A percentile compares a stretch with the other conserved stretches of the same genome.
Evolutionary conservation across 2,329 filamentous ascomycete genomes (phyloP).

Genomic region (Arthrinium puccinioides): DNA sequence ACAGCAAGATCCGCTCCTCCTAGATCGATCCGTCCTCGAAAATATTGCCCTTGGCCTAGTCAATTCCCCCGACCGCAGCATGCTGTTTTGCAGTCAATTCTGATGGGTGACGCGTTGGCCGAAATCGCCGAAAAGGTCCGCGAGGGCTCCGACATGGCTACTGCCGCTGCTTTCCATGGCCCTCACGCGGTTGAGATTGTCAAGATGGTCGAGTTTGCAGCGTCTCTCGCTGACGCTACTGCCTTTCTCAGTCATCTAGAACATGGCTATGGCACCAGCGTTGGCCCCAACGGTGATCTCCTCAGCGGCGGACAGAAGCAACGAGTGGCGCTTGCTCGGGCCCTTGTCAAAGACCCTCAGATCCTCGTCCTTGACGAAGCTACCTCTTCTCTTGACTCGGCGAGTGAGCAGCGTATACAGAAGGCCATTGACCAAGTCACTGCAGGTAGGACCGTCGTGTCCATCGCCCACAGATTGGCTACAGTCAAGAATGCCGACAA

Average conservation of each 20-base stretch:
- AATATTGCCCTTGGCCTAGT: conserved; percentile 30
- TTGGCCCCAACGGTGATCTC: conserved; percentile 34
- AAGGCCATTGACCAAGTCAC: conserved; percentile 24
- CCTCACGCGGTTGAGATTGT: conserved; percentile 43
- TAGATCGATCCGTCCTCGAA: conserved; percentile 27
- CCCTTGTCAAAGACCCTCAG: conserved; percentile 36
- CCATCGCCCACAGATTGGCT: conserved; percentile 56
- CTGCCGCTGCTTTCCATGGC: conserved; percentile 34
- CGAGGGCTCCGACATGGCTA: conserved; percentile 38
- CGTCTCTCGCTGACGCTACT: conserved; percentile 49
- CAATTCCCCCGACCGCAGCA: conserved; percentile 24
- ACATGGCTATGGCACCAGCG: conserved; percentile 33
- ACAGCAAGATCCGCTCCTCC: conserved; percentile 24
- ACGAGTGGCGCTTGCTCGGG: conserved; percentile 38
- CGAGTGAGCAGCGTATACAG: conserved; percentile 38
- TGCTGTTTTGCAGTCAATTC: conserved; percentile 28
- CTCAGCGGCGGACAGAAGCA: conserved; percentile 42
- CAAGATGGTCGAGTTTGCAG: conserved; percentile 38
- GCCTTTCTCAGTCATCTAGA: conserved; percentile 40
- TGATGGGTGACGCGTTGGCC: conserved; percentile 41
- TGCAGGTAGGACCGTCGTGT: conserved; percentile 50
- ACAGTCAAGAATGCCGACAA: conserved; percentile 56
- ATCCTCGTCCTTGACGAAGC: conserved; percentile 43
- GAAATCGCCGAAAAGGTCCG: conserved; percentile 45
- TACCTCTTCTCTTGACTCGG: conserved; percentile 41